These are phyloP conservation scores for Trichosporon ovoides DNA, from an alignment of 1,284 basidiomycete genomes.

Conservation along the genomic window DNA sequence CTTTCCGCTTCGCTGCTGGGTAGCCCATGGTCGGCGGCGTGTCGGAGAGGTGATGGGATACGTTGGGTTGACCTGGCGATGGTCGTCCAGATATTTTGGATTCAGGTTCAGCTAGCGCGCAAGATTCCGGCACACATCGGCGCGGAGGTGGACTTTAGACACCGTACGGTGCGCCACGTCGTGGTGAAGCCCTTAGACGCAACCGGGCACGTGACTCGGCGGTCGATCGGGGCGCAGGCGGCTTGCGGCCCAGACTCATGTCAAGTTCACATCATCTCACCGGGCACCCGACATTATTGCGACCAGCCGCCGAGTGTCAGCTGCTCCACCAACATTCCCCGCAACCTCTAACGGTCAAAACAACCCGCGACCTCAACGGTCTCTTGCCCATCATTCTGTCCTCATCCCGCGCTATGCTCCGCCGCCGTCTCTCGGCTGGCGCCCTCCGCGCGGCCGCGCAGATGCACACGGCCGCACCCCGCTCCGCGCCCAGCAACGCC, in stretches of 20 bases:
- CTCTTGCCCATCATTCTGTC: conserved; percentile 13
- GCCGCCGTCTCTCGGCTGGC: conserved; percentile 40
- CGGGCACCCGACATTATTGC: not conserved
- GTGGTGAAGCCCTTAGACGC: too few species aligned
- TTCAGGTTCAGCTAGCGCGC: not conserved
- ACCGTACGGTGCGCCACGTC: too few species aligned
- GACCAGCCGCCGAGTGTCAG: conserved; percentile 4
- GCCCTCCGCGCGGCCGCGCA: conserved; percentile 32
- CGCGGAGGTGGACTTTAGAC: too few species aligned
- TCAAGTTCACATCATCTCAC: conserved; percentile 1
- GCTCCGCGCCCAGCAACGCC: not conserved
- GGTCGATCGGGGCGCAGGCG: not conserved
- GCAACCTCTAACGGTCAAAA: not conserved
- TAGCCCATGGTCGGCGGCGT: not conserved
- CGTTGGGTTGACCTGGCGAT: not conserved
- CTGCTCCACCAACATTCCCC: not conserved
- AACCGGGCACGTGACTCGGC: not conserved
- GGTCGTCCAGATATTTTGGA: not conserved
- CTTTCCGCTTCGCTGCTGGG: not conserved
- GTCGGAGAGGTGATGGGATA: not conserved
- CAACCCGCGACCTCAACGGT: not conserved
- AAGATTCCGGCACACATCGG: too few species aligned
- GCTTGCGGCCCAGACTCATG: not conserved
- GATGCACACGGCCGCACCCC: conserved; percentile 1
- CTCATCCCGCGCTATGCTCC: conserved; percentile 34